Conservation (phyloP, 2,329 filamentous ascomycete species). For the Apiospora rasikravindrae region DNA sequence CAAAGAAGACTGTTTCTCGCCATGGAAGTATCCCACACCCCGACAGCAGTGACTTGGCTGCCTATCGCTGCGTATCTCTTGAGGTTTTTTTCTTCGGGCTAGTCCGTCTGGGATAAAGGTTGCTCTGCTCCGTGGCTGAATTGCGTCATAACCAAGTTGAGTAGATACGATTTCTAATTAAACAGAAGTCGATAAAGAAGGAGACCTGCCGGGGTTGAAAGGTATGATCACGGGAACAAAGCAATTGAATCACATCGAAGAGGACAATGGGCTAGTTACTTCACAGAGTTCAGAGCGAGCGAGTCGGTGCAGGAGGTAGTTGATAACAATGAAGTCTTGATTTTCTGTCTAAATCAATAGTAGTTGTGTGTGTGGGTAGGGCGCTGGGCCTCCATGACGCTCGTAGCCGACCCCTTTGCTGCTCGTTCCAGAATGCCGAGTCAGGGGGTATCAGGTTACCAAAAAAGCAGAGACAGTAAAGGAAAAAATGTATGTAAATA, state of each 20-base stretch:
- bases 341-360: not conserved
- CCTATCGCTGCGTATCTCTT: too few species aligned
- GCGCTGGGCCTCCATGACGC: not conserved
- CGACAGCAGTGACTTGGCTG: too few species aligned
- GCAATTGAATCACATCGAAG: not conserved
- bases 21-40: too few species aligned
- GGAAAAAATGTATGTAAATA: not conserved
- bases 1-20: too few species aligned
- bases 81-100: too few species aligned
- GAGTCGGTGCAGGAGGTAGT: too few species aligned
- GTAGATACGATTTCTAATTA: not conserved
- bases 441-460: constrained; percentile 11
- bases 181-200: not conserved
- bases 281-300: not conserved
- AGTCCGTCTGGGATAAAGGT: too few species aligned
- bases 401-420: not conserved
- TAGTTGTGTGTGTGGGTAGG: constrained; percentile 9
- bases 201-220: not conserved
- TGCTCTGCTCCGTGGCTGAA: too few species aligned
- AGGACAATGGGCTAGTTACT: not conserved
- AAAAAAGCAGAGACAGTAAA: not conserved
- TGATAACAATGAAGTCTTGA: constrained; percentile 9
- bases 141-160: not conserved
- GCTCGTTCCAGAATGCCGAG: constrained; percentile 10
- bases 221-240: not conserved